phyloP scores from a whole-genome alignment of 1,284 basidiomycete species.

The Puccinia triticina region DNA sequence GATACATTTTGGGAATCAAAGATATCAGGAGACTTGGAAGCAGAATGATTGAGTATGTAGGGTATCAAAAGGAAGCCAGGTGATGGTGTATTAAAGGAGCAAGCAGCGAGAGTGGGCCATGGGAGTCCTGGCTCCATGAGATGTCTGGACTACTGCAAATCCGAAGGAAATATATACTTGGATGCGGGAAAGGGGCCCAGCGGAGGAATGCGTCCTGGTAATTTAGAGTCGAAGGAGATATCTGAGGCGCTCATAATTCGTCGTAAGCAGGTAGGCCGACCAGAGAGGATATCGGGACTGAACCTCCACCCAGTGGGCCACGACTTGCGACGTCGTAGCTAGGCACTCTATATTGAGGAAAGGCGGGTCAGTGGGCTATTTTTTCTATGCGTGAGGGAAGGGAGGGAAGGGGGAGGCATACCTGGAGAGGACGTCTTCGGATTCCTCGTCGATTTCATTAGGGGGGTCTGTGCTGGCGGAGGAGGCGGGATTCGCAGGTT shows the following conservation, averaged over 20 bases:
- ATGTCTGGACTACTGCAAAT: too few species aligned
- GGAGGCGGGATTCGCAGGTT: not conserved
- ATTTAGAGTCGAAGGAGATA: too few species aligned
- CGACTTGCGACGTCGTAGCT: slow-evolving; percentile 74
- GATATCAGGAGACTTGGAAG: not conserved
- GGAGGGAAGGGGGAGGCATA: not conserved
- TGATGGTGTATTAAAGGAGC: too few species aligned
- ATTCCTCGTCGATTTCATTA: not conserved
- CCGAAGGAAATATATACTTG: too few species aligned
- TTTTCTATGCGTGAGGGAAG: not conserved
- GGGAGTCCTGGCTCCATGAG: too few species aligned
- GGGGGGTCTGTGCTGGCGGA: not conserved
- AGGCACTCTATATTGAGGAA: slow-evolving; percentile 65
- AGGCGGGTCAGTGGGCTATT: not conserved
- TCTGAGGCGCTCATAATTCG: not conserved
- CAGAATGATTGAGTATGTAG: too few species aligned
- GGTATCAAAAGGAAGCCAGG: too few species aligned
- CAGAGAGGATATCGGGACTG: slow-evolving; percentile 69
- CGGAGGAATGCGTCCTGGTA: too few species aligned
- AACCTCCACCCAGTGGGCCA: slow-evolving; percentile 80
- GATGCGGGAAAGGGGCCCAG: too few species aligned
- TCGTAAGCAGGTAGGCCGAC: slow-evolving; percentile 47
- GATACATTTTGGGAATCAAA: not conserved
- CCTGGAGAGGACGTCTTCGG: slow-evolving; percentile 41
- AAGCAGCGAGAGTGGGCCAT: too few species aligned